Conservation (phyloP, 257 asterid species). For the Jasminum sambac region DNA sequence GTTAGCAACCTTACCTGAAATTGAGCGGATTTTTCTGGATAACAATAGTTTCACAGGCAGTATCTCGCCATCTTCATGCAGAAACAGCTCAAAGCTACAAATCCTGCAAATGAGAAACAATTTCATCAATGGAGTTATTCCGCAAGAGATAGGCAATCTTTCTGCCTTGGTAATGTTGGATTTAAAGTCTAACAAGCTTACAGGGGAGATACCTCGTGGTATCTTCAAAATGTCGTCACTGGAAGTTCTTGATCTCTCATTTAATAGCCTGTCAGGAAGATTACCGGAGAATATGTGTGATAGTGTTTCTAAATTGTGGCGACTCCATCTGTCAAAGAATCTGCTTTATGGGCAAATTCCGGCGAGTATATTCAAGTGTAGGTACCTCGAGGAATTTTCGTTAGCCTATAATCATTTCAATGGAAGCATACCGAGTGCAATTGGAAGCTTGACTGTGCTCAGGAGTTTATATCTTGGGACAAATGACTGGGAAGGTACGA, state of each 20-base stretch:
- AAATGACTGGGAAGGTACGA: slow-evolving; percentile 17
- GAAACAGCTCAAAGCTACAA: slow-evolving; percentile 36
- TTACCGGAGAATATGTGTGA: slow-evolving; percentile 29
- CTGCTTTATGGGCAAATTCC: slow-evolving; percentile 38
- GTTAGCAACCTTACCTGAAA: slow-evolving; percentile 35
- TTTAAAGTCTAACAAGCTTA: slow-evolving; percentile 22
- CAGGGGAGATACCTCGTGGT: slow-evolving; percentile 26
- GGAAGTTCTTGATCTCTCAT: slow-evolving; percentile 11
- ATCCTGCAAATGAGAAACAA: slow-evolving; percentile 33
- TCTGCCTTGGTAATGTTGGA: slow-evolving; percentile 12
- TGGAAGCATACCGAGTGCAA: slow-evolving; percentile 37
- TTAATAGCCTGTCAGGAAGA: slow-evolving; percentile 28
- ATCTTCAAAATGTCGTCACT: slow-evolving; percentile 32
- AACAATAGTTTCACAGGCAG: slow-evolving; percentile 43
- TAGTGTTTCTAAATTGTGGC: slow-evolving; percentile 11
- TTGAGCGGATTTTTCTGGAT: slow-evolving; percentile 30
- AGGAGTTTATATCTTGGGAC: slow-evolving; percentile 5
- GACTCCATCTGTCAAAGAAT: slow-evolving; percentile 20
- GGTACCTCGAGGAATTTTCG: slow-evolving; percentile 24
- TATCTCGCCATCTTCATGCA: slow-evolving; percentile 41
- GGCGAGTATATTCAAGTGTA: slow-evolving; percentile 30
- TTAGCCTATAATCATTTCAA: slow-evolving; percentile 35
- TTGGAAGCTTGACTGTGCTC: slow-evolving; percentile 14
- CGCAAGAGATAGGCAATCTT: slow-evolving; percentile 30
- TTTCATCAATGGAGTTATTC: slow-evolving; percentile 34